Evolutionary conservation across 2,329 filamentous ascomycete species (phyloP).

Genomic region (Pyrenochaeta sp.): DNA sequence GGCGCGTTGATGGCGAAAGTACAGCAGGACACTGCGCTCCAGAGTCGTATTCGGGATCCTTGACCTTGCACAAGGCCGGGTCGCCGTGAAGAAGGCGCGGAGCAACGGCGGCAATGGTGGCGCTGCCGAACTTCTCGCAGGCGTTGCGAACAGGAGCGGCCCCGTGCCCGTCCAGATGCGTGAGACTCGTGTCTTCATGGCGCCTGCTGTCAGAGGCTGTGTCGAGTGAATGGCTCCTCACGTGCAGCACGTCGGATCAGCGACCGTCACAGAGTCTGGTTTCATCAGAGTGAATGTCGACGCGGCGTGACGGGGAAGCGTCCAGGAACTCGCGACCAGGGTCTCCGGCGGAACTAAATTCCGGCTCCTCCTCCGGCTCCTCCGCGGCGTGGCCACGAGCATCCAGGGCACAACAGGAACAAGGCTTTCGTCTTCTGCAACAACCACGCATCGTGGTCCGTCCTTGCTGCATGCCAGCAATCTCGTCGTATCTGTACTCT

Average conservation of each 20-base stretch:
- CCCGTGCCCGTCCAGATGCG: slow-evolving; percentile 33
- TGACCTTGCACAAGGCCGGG: slow-evolving; percentile 14
- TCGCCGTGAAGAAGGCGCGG: slow-evolving; percentile 41
- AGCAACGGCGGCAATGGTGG: slow-evolving; percentile 23
- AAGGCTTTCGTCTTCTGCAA: neutral
- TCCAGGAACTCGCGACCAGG: slow-evolving; percentile 6
- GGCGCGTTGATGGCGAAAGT: slow-evolving; percentile 28
- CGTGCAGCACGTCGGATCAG: slow-evolving; percentile 17
- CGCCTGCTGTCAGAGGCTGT: slow-evolving; percentile 3
- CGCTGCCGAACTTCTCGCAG: slow-evolving; percentile 17
- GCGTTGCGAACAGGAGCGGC: slow-evolving; percentile 30
- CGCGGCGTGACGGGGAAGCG: slow-evolving; percentile 9
- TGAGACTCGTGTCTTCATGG: slow-evolving; percentile 38
- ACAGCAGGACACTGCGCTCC: slow-evolving; percentile 22
- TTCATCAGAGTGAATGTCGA: slow-evolving; percentile 13
- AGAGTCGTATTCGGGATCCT: slow-evolving; percentile 15
- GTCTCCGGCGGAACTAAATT: slow-evolving; percentile 5
- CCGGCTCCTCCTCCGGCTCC: too few relatives aligned
- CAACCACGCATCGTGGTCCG: too few relatives aligned
- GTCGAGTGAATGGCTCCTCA: slow-evolving; percentile 15
- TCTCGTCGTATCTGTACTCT: too few relatives aligned
- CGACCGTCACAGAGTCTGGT: slow-evolving; percentile 13
- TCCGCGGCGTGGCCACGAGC: too few relatives aligned
- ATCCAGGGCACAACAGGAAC: neutral
- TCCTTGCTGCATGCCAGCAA: too few relatives aligned